Evolutionary conservation across 225 moss, liverwort and hornwort species (phyloP), one percentile per base, ranked within the genome.

Genomic region (Bryoerythrophyllum caledonicum): DNA sequence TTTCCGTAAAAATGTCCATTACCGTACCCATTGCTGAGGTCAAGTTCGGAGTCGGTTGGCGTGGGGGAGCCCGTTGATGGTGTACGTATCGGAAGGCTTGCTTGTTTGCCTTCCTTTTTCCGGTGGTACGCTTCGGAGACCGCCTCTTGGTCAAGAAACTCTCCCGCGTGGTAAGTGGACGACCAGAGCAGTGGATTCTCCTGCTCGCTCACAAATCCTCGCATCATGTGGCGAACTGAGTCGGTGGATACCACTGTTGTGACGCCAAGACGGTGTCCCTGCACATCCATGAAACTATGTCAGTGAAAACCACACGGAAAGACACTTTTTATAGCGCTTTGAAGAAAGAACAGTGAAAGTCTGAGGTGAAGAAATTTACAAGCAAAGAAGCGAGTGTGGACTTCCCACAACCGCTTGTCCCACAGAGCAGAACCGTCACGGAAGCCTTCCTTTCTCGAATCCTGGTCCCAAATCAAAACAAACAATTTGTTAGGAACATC

Each of bases 201-300:
- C 59, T 89, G 81, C 74, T 97, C 91, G 57, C 87, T 91, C 26
- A 87, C 92, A 82, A 97, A 97, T 65, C 96, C 92, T 68, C 96
- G 90, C 94, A 94, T 94, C 96, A 97, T 97, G 61, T 97, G 96
- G 76, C 96, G 91, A 73, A 97, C 88, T 10, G 96, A 97, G 54
- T 97, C 96, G 5, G 96, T 97, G 35, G 96, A 97, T n/a, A 97
- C 96, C 52, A 97, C 94, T 57, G 94, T 97, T 6, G 94, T 97
- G 17, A 97, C 90, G 28, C 94, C 96, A 70, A 97, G 92, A 73
- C 96, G 92, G 76, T 88, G 88, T 35, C 92, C 96, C 90, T 94
- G 89, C 73, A 85, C 43, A 60, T 67, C 40, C 74, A 60, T 38
- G 67, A 37, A 55, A 67, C 63, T 54, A 14, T 73, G 64, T 63